A percentile compares a stretch with the other conserved stretches of the same genome.
Evolutionary conservation across 176 grass and related monocot genomes (phyloP).

Genomic region (Cocos nucifera): DNA sequence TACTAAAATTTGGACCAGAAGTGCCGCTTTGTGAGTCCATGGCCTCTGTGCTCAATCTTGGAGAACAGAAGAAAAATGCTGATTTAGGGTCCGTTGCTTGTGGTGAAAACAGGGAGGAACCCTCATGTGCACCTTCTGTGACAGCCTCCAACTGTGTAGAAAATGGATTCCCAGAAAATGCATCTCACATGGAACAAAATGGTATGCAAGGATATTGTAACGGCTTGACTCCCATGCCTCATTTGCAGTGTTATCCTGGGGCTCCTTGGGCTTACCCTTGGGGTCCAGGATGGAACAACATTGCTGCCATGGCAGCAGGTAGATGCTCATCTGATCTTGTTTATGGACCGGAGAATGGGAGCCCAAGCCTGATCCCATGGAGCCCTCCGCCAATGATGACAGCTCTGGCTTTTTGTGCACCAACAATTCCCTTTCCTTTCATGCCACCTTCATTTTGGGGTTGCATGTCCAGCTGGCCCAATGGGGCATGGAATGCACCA

Average conservation of each 20-base stretch:
- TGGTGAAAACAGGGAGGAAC: slow-evolving; percentile 24
- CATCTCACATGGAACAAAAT: slow-evolving; percentile 26
- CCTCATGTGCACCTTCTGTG: slow-evolving; percentile 13
- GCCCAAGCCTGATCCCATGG: slow-evolving; percentile 33
- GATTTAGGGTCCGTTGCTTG: slow-evolving; percentile 12
- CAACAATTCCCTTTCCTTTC: slow-evolving; percentile 61
- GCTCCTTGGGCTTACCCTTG: slow-evolving; percentile 47
- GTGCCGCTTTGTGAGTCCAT: slow-evolving; percentile 82
- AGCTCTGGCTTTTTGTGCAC: slow-evolving; percentile 27
- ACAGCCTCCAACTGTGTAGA: slow-evolving; percentile 24
- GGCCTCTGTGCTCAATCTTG: slow-evolving; percentile 60
- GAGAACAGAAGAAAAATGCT: slow-evolving; percentile 34
- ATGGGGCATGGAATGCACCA: slow-evolving; percentile 33
- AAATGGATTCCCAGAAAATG: slow-evolving; percentile 17
- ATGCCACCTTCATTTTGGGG: slow-evolving; percentile 69
- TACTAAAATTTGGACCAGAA: slow-evolving; percentile 74
- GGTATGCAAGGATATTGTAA: slow-evolving; percentile 27
- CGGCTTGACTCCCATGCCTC: slow-evolving; percentile 30
- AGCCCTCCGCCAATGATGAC: slow-evolving; percentile 43
- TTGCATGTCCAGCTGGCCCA: slow-evolving; percentile 45
- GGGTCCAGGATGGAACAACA: slow-evolving; percentile 41
- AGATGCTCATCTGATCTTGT: slow-evolving; percentile 23
- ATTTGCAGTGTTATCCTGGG: slow-evolving; percentile 34
- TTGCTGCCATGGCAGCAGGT: slow-evolving; percentile 34
- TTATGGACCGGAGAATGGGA: slow-evolving; percentile 29